These are phyloP conservation scores for Rhodamnia argentea DNA, from an alignment of 345 rosid genomes.

Conservation along the genomic window DNA sequence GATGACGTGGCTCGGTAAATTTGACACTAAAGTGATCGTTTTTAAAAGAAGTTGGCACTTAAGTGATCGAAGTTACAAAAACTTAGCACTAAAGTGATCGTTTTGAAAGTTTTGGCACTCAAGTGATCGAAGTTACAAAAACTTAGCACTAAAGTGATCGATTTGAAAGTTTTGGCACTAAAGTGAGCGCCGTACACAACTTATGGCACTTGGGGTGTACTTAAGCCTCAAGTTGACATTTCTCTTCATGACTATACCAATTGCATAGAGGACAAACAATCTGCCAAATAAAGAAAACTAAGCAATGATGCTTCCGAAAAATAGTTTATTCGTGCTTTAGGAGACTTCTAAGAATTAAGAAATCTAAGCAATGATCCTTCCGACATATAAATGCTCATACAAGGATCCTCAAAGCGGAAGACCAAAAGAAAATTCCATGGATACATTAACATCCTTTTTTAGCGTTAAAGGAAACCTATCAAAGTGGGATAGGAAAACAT, in stretches of 20 bases:
- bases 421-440: background rate
- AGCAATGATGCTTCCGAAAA: no score
- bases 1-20: no score
- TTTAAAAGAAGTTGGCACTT: no score
- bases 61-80: no score
- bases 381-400: background rate
- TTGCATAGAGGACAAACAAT: background rate
- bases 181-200: no score
- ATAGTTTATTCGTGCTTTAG: background rate
- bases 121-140: no score
- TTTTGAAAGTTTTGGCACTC: no score
- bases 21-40: no score
- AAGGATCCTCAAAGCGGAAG: background rate
- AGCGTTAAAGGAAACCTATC: background rate
- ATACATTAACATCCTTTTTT: background rate
- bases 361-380: background rate
- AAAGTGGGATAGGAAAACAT: background rate
- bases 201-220: no score
- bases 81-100: no score
- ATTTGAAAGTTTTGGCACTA: no score
- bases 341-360: background rate
- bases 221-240: background rate
- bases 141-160: no score
- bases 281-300: background rate
- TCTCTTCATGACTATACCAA: background rate